Conservation (phyloP, 148 eudicot species). For the Rhododendron molle region DNA sequence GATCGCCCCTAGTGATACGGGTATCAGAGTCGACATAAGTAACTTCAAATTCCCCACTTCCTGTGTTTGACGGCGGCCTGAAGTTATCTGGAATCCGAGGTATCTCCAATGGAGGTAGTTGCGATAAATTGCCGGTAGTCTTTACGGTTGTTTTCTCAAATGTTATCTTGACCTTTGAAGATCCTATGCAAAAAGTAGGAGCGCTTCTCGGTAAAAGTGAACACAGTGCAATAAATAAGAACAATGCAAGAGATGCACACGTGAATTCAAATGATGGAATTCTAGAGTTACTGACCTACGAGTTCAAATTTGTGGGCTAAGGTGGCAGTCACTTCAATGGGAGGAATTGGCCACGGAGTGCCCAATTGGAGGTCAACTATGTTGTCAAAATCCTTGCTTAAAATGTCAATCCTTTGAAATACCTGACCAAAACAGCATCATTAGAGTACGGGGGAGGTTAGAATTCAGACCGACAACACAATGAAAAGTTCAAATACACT, state of each 20-base stretch:
- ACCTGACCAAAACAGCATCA: constrained; percentile 40
- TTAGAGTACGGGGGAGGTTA: not conserved
- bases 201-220: not conserved
- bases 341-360: constrained; percentile 91
- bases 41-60: constrained; percentile 91
- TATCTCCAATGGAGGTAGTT: constrained; percentile 76
- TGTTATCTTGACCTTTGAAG: constrained; percentile 48
- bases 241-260: not conserved
- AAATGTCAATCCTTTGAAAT: constrained; percentile 82
- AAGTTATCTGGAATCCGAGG: constrained; percentile 69
- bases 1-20: constrained; percentile 84
- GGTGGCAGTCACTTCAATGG: constrained; percentile 73
- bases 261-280: not conserved
- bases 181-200: constrained; percentile 29
- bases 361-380: constrained; percentile 83
- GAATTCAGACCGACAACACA: not conserved
- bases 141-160: constrained; percentile 93
- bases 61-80: constrained; percentile 67
- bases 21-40: constrained; percentile 74
- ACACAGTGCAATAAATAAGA: not conserved
- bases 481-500: not conserved
- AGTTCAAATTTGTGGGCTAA: constrained; percentile 92
- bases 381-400: constrained; percentile 91
- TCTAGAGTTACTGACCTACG: constrained; percentile 42
- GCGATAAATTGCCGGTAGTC: constrained; percentile 71